A percentile compares a stretch with the other conserved stretches of the same genome.
These are phyloP conservation scores for Boechera divaricarpa DNA, from an alignment of 345 rosid genomes.

Conservation along the genomic window DNA sequence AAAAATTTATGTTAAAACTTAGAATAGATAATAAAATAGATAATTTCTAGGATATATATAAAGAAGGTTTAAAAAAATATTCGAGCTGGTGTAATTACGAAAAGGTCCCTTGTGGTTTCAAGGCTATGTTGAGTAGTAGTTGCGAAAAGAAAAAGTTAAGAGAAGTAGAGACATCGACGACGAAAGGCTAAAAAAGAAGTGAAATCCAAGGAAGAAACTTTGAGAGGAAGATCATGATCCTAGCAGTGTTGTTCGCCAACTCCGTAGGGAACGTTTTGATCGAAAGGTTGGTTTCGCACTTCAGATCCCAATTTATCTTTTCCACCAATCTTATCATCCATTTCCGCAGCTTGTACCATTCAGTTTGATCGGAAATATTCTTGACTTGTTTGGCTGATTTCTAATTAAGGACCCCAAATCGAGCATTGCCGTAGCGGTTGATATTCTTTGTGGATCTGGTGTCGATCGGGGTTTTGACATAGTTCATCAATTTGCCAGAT, in stretches of 20 bases:
- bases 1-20: too few relatives aligned
- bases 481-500: background rate
- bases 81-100: background rate
- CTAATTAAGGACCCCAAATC: background rate
- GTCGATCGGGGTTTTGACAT: background rate
- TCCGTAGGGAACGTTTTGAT: constrained; percentile 72
- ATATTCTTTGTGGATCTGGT: constrained; percentile 23
- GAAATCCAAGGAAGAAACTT: background rate
- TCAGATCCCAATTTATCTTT: constrained; percentile 8
- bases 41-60: too few relatives aligned
- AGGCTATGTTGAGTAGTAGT: background rate
- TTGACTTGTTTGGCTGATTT: background rate
- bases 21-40: too few relatives aligned
- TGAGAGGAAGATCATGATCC: constrained; percentile 52
- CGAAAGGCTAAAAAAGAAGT: background rate
- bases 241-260: constrained; percentile 70
- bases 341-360: constrained; percentile 6
- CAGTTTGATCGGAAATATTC: constrained; percentile 9
- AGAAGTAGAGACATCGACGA: too few relatives aligned
- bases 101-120: background rate
- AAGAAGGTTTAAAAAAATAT: too few relatives aligned
- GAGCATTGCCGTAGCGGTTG: background rate
- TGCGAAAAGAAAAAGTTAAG: too few relatives aligned
- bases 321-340: background rate
- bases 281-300: constrained; percentile 56